Percentiles rank a stretch among this genome's conserved stretches.
These are phyloP conservation scores for Schwanniomyces etchellsii DNA, from an alignment of 1,139 yeast genomes.

Conservation along the genomic window DNA sequence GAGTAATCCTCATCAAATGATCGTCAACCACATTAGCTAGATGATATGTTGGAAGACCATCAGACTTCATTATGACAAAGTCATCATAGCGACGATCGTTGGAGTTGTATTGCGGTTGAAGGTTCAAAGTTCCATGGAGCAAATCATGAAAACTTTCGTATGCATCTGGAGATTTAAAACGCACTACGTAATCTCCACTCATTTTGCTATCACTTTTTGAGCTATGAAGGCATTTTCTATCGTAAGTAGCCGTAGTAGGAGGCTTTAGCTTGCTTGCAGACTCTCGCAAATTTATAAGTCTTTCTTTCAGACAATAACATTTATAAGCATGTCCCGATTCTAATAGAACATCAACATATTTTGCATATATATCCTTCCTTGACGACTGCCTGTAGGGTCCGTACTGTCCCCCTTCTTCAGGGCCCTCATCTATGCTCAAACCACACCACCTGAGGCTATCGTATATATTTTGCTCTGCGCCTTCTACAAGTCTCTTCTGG, in stretches of 20 bases:
- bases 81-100: constrained; percentile 80
- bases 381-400: constrained; percentile 88
- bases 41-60: constrained; percentile 93
- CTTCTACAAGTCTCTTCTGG: constrained; percentile 65
- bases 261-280: constrained; percentile 74
- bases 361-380: constrained; percentile 55
- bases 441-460: constrained; percentile 77
- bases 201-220: constrained; percentile 3
- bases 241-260: constrained; percentile 90
- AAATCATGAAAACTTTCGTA: constrained; percentile 69
- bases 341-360: constrained; percentile 53
- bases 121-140: constrained; percentile 67
- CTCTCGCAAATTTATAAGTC: constrained; percentile 60
- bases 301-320: constrained; percentile 81
- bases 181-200: constrained; percentile 27
- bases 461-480: constrained; percentile 79
- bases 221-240: constrained; percentile 60
- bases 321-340: constrained; percentile 72
- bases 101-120: constrained; percentile 74
- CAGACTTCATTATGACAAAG: constrained; percentile 82
- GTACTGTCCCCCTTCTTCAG: constrained; percentile 55
- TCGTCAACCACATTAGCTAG: constrained; percentile 95
- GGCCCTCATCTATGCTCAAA: constrained; percentile 76
- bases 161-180: constrained; percentile 63
- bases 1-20: constrained; percentile 86